phyloP scores from a whole-genome alignment of 768 basidiomycete genomes.

The Dioszegia hungarica region DNA sequence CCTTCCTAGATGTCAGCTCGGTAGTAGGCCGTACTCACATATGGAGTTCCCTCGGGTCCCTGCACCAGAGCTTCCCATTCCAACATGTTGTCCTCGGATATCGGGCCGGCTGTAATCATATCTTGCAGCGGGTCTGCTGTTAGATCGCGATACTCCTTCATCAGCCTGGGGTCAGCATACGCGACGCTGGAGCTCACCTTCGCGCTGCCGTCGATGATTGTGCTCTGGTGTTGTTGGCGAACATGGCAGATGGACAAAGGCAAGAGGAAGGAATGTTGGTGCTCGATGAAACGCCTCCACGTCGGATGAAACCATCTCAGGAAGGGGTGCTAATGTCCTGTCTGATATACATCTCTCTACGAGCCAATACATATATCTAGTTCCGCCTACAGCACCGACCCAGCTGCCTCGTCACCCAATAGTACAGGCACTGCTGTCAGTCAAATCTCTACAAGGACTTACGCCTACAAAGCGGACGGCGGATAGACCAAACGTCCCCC shows the following conservation, averaged over 20 bases:
- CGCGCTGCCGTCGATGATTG: constrained; percentile 40
- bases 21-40: constrained; percentile 56
- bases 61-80: constrained; percentile 92
- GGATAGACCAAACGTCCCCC: constrained; percentile 40
- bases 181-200: constrained; percentile 12
- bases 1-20: constrained; percentile 63
- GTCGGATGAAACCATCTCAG: too few species aligned
- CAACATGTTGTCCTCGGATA: constrained; percentile 89
- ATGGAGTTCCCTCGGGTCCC: constrained; percentile 91
- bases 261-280: too few species aligned
- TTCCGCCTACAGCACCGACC: constrained; percentile 37
- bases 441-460: constrained; percentile 10
- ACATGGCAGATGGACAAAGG: too few species aligned
- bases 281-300: too few species aligned
- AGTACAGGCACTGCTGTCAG: constrained; percentile 33
- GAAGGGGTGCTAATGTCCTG: too few species aligned
- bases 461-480: constrained; percentile 41
- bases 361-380: constrained; percentile 5
- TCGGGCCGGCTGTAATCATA: constrained; percentile 87
- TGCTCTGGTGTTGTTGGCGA: constrained; percentile 32
- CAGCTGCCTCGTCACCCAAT: constrained; percentile 36
- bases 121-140: constrained; percentile 54
- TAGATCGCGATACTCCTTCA: constrained; percentile 51
- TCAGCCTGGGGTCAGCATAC: constrained; percentile 27
- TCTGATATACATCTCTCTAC: too few species aligned